Base-by-base conservation (phyloP, 148 eudicot genomes). In the Simmondsia chinensis region DNA sequence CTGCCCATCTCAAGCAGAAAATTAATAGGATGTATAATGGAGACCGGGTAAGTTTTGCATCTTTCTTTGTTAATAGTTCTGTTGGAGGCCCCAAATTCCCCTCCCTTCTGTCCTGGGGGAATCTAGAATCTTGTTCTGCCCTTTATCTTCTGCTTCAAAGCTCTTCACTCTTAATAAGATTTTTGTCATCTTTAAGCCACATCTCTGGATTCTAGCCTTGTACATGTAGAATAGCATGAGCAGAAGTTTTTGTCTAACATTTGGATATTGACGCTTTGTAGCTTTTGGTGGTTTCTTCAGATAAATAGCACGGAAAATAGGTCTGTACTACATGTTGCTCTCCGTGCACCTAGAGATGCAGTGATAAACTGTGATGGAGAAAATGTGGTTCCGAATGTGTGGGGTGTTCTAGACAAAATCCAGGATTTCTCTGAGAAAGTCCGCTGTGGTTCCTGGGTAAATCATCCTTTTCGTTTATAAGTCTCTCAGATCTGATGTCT, bases 401-500 rank as follows among this genome's bases (percentile, higher is more conserved):
- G 99, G 99, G 68, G 71, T 58, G 99, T 91, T 32, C 57, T 91
- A 51, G 94, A 91, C 65, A 79, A 91, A 65, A 91, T 91, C 48
- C 57, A 49, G 35, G 83, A 76, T 30, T 91, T 91, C 63, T 85
- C 99, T 27, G 95, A 91, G 44, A 91, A 73, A 73, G 56, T 91
- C 49, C 99, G 99, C 57, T 79, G 59, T 70, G 94, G 89, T 56
- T 79, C 99, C 38, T 91, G 99, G 99, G 99, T 91, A 79, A 64
- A 50, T 14, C 39, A 31, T 35, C 15, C 13, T 43, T 42, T 10
- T 36, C 22, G 11, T 19, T 4, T 29, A 22, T 20, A 24, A 20
- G 20, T 29, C 35, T 29, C 30, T 1, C 43, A 22, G 37, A 17
- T 46, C 33, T 24, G 20, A 9, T 32, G 33, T 57, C 27, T 46